Percentiles rank a stretch among this genome's conserved stretches.
Evolutionary conservation across 1,139 yeast genomes (phyloP).

Genomic region (Suhomyces maxii): DNA sequence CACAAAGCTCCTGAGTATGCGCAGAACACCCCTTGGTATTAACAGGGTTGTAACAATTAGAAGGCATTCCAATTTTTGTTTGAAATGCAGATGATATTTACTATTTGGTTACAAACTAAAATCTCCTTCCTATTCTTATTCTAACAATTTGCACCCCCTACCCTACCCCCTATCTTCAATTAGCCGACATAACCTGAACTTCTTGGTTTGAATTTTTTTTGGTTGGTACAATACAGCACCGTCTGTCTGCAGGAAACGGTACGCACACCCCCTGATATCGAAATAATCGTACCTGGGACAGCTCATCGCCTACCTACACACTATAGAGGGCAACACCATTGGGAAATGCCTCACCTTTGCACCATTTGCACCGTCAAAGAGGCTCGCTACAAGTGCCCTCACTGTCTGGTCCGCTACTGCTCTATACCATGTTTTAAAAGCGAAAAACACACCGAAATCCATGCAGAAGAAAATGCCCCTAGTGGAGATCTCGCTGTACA

Average conservation of each 20-base stretch:
- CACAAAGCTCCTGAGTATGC: conserved; percentile 1
- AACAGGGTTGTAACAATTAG: not conserved
- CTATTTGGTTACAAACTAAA: too few relatives aligned
- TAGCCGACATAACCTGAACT: not conserved
- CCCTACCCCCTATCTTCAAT: not conserved
- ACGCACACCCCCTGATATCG: conserved; percentile 2
- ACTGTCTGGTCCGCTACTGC: conserved; percentile 49
- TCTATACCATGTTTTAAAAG: conserved; percentile 59
- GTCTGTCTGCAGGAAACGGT: not conserved
- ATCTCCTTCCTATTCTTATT: too few relatives aligned
- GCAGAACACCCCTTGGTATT: not conserved
- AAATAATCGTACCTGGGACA: not conserved
- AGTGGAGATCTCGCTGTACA: too few relatives aligned
- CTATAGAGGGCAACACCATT: too few relatives aligned
- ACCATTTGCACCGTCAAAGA: conserved; percentile 41
- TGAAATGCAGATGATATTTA: not conserved
- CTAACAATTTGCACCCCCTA: not conserved
- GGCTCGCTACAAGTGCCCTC: conserved; percentile 65
- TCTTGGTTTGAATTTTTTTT: not conserved
- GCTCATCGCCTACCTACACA: conserved; percentile 2
- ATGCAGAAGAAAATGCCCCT: not conserved
- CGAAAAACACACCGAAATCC: conserved; percentile 36
- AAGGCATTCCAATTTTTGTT: not conserved
- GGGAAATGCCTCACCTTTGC: conserved; percentile 27
- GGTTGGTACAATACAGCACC: not conserved